Conservation (phyloP, 371 early-diverging fungal species). For the Syncephalastrum monosporum region DNA sequence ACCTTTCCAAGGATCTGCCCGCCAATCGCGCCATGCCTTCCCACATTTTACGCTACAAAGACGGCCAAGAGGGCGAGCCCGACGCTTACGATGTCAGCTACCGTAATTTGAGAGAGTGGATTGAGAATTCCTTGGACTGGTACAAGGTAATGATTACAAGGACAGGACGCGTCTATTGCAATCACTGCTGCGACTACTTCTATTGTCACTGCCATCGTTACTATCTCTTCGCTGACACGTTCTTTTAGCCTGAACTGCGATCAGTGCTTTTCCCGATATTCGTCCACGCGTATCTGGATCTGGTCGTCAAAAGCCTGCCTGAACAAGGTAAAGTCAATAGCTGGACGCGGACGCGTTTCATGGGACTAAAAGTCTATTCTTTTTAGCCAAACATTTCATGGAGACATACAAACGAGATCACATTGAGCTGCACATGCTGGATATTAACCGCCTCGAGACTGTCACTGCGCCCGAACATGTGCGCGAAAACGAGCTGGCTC, state of each 20-base stretch:
- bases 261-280: constrained; percentile 93
- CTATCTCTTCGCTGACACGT: background rate
- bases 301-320: constrained; percentile 61
- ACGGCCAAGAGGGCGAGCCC: constrained; percentile 75
- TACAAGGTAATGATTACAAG: constrained; percentile 65
- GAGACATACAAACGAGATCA: constrained; percentile 77
- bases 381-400: constrained; percentile 64
- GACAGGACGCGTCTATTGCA: background rate
- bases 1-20: constrained; percentile 26
- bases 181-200: background rate
- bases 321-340: constrained; percentile 61
- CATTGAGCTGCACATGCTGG: constrained; percentile 66
- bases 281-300: constrained; percentile 92
- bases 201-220: background rate
- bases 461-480: constrained; percentile 78
- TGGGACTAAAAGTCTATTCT: background rate
- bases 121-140: constrained; percentile 92
- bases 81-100: constrained; percentile 79
- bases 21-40: constrained; percentile 53
- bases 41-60: constrained; percentile 67
- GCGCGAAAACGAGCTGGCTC: constrained; percentile 79
- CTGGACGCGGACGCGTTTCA: background rate
- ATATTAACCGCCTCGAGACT: constrained; percentile 62
- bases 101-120: constrained; percentile 83
- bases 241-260: constrained; percentile 77